Percentiles rank a stretch among this genome's conserved stretches.
Evolutionary conservation across 2,329 filamentous ascomycete genomes (phyloP).

Genomic region (Alternaria sp.): DNA sequence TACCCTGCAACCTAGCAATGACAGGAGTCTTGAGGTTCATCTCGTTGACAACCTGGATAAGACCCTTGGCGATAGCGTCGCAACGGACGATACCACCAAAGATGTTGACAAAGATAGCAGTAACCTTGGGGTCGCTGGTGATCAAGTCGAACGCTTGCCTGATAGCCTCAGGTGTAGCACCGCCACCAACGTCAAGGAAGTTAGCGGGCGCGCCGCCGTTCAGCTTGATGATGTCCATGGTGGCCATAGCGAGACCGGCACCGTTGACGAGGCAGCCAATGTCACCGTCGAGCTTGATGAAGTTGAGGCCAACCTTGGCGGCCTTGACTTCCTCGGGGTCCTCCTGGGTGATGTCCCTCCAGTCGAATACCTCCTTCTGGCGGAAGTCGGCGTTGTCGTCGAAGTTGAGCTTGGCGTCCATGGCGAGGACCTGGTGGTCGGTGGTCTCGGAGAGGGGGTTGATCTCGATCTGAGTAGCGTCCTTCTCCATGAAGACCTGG

Average conservation of each 20-base stretch:
- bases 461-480: conserved; percentile 99
- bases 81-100: conserved; percentile 99
- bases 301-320: conserved; percentile 92
- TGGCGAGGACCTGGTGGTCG: conserved; percentile 96
- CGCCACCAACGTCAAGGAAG: conserved; percentile 98
- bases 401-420: conserved; percentile 99
- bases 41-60: conserved; percentile 91
- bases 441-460: conserved; percentile 98
- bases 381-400: conserved; percentile 99
- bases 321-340: conserved; percentile 98
- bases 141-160: conserved; percentile 98
- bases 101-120: conserved; percentile 99
- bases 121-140: conserved; percentile 97
- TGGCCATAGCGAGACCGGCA: conserved; percentile 98
- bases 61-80: conserved; percentile 93
- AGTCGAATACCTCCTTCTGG: conserved; percentile 93
- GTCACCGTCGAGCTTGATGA: conserved; percentile 99
- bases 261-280: conserved; percentile 99
- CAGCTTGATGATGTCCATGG: conserved; percentile 99
- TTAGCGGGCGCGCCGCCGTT: conserved; percentile 96
- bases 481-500: conserved; percentile 97
- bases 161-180: conserved; percentile 95
- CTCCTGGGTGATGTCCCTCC: conserved; percentile 94
- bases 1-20: conserved; percentile 95
- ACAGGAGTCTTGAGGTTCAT: conserved; percentile 98